A percentile compares a stretch with the other conserved stretches of the same genome.
Evolutionary conservation across 2,329 filamentous ascomycete species (phyloP).

Genomic region (Hirsutella minnesotensis): DNA sequence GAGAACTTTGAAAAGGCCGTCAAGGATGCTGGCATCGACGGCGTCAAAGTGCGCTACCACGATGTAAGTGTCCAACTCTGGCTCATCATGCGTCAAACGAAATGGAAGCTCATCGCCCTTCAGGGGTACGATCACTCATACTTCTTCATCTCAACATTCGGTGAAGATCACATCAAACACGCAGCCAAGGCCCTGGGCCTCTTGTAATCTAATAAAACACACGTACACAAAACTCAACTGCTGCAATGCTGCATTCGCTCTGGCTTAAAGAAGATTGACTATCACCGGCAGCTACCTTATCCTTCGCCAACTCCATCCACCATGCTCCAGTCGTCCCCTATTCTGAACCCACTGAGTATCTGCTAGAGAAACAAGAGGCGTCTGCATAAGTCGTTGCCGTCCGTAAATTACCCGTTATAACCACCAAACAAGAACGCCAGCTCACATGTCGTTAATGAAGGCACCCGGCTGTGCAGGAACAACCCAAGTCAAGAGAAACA

Average conservation of each 20-base stretch:
- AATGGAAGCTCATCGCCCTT: conserved; percentile 1
- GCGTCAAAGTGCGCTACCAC: conserved; percentile 73
- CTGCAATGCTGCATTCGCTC: too few species aligned
- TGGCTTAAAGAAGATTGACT: too few species aligned
- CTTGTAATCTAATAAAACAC: conserved; percentile 8
- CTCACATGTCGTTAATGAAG: not conserved
- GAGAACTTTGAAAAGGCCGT: conserved; percentile 83
- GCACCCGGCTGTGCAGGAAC: not conserved
- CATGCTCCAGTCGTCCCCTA: too few species aligned
- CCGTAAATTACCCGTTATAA: not conserved
- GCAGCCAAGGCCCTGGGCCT: conserved; percentile 68
- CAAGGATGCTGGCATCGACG: conserved; percentile 60
- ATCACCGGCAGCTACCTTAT: too few species aligned
- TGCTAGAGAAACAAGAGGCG: not conserved
- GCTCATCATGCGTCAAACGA: not conserved
- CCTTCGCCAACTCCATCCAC: too few species aligned
- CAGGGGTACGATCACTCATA: conserved; percentile 94
- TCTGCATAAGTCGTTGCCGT: not conserved
- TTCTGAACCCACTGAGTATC: not conserved
- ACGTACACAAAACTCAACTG: not conserved
- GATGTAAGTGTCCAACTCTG: conserved; percentile 32
- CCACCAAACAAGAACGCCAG: not conserved
- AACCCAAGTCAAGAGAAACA: too few species aligned
- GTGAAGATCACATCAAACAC: conserved; percentile 81
- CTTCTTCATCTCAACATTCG: conserved; percentile 88